phyloP scores from a whole-genome alignment of 305 asterid species.

The Fraxinus greggii region DNA sequence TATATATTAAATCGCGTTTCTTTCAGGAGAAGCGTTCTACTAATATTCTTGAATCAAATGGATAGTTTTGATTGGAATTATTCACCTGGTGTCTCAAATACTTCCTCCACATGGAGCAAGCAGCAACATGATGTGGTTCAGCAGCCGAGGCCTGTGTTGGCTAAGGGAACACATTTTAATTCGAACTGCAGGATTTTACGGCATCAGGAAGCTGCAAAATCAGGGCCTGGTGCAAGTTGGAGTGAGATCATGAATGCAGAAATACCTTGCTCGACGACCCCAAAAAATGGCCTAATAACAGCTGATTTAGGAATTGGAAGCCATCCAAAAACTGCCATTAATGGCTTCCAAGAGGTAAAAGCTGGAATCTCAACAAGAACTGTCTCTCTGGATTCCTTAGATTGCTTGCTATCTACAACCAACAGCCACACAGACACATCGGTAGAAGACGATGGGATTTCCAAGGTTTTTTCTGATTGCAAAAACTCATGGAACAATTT shows the following conservation, averaged over 20 bases:
- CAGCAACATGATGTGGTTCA: slow-evolving; percentile 26
- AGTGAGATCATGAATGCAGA: slow-evolving; percentile 28
- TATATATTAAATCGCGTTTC: background rate
- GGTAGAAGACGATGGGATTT: slow-evolving; percentile 54
- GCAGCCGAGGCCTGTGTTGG: background rate
- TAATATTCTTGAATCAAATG: slow-evolving; percentile 25
- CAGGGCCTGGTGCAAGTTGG: slow-evolving; percentile 28
- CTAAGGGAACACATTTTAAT: background rate
- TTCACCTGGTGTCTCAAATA: background rate
- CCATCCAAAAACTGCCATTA: background rate
- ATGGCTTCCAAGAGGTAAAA: slow-evolving; percentile 5
- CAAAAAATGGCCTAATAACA: slow-evolving; percentile 25
- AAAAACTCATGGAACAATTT: slow-evolving; percentile 34
- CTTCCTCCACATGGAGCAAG: slow-evolving; percentile 28
- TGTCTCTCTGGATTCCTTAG: slow-evolving; percentile 54
- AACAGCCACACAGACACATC: slow-evolving; percentile 50
- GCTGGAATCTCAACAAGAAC: slow-evolving; percentile 18
- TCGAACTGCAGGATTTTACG: background rate
- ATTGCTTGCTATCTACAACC: slow-evolving; percentile 60
- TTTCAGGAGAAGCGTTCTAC: background rate
- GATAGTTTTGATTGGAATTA: slow-evolving; percentile 50
- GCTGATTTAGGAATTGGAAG: slow-evolving; percentile 21
- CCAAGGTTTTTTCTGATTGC: slow-evolving; percentile 51
- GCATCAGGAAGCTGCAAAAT: slow-evolving; percentile 26
- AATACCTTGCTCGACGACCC: slow-evolving; percentile 13